Conservation (phyloP, 2,329 filamentous ascomycete species). For the Colletotrichum higginsianum region DNA sequence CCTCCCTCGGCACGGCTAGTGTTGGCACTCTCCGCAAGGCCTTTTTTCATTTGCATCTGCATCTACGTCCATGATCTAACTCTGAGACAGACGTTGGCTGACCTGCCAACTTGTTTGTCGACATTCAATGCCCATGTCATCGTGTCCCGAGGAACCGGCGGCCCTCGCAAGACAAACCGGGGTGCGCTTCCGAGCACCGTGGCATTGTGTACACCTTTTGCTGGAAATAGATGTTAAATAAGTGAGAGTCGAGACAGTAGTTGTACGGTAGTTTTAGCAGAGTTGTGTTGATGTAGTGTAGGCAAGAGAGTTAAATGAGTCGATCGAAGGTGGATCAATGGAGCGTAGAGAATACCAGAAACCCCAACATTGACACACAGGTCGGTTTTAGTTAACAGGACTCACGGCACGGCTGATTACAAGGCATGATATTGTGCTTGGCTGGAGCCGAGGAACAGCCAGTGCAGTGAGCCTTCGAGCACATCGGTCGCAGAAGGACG, state of each 20-base stretch:
- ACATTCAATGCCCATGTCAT: not conserved
- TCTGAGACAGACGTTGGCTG: not conserved
- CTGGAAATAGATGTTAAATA: conserved; percentile 17
- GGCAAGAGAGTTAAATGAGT: conserved; percentile 5
- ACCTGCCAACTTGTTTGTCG: conserved; percentile 4
- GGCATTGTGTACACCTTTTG: not conserved
- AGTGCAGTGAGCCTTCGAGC: not conserved
- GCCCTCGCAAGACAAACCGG: conserved; percentile 5
- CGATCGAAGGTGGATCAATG: not conserved
- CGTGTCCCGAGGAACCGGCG: conserved; percentile 17
- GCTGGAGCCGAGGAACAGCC: conserved; percentile 12
- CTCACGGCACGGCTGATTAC: conserved; percentile 1
- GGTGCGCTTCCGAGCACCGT: conserved; percentile 10
- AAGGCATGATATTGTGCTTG: conserved; percentile 16
- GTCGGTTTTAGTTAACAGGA: conserved; percentile 2
- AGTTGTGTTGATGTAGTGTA: not conserved
- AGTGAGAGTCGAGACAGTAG: conserved; percentile 1
- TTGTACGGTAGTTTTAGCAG: not conserved
- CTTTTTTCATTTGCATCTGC: conserved; percentile 11
- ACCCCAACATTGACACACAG: not conserved
- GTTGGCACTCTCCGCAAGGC: conserved; percentile 8
- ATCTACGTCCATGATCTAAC: no score
- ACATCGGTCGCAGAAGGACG: conserved; percentile 28
- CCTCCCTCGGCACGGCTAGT: conserved; percentile 11
- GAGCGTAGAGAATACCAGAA: not conserved